Evolutionary conservation across 495 filamentous ascomycete species (phyloP).

Genomic region (Xylaria intraflava): DNA sequence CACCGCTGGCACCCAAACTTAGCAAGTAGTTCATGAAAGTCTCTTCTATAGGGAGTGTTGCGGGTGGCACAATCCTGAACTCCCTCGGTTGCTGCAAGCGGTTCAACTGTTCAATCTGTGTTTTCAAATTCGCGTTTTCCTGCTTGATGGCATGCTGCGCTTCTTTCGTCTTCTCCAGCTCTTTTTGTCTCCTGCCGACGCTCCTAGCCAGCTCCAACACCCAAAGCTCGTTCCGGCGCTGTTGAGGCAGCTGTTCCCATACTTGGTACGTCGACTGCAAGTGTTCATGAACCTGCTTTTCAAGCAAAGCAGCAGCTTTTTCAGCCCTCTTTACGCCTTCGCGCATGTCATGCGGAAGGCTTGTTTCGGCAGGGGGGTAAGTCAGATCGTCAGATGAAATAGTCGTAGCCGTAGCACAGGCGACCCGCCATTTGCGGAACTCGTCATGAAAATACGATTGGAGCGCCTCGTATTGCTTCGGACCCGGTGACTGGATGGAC

Average conservation of each 20-base stretch:
- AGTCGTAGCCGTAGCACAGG: conserved; percentile 36
- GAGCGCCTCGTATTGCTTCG: conserved; percentile 63
- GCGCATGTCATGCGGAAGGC: conserved; percentile 33
- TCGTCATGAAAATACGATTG: conserved; percentile 57
- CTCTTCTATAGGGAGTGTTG: conserved; percentile 51
- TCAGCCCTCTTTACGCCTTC: conserved; percentile 36
- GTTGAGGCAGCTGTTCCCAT: conserved; percentile 56
- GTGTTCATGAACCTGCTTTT: conserved; percentile 60
- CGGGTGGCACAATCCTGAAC: conserved; percentile 58
- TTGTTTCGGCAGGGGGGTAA: conserved; percentile 26
- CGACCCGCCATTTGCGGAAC: conserved; percentile 55
- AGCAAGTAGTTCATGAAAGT: conserved; percentile 31
- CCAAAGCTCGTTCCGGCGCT: conserved; percentile 61
- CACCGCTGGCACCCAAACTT: conserved; percentile 24
- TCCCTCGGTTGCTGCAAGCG: conserved; percentile 65
- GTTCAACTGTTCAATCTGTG: conserved; percentile 61
- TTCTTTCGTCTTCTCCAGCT: conserved; percentile 54
- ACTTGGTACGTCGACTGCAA: conserved; percentile 61
- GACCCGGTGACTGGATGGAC: conserved; percentile 63
- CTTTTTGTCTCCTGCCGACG: conserved; percentile 59
- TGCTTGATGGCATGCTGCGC: conserved; percentile 57
- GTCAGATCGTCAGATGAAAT: conserved; percentile 34
- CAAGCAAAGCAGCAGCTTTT: conserved; percentile 41
- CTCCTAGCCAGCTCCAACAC: conserved; percentile 69
- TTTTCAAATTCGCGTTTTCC: conserved; percentile 65